phyloP scores from a whole-genome alignment of 805 yeast species.

The Candida patagonica region DNA sequence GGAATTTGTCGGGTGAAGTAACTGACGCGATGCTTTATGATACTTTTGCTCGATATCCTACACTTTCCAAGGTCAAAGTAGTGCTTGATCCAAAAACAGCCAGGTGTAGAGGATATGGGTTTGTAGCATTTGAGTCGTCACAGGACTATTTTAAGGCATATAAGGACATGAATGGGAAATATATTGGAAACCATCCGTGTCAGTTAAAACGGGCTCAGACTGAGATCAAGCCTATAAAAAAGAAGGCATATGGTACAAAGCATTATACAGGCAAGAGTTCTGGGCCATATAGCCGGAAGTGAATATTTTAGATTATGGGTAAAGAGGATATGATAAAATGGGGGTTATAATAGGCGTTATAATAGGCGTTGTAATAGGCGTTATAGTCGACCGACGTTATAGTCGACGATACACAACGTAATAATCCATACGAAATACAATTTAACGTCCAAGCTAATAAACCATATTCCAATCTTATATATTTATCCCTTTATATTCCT shows the following conservation, averaged over 20 bases:
- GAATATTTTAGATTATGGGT: too few species aligned
- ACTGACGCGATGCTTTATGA: slow-evolving; percentile 44
- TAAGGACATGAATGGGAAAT: slow-evolving; percentile 68
- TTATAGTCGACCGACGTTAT: too few species aligned
- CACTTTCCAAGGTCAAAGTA: slow-evolving; percentile 50
- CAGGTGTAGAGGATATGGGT: slow-evolving; percentile 61
- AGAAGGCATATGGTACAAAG: neutral
- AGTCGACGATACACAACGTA: too few species aligned
- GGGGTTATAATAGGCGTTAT: too few species aligned
- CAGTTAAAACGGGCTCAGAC: slow-evolving; percentile 52
- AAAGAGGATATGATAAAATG: too few species aligned
- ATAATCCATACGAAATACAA: too few species aligned
- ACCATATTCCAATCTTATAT: too few species aligned
- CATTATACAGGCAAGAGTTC: too few species aligned
- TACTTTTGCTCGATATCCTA: slow-evolving; percentile 45
- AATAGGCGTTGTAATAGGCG: too few species aligned
- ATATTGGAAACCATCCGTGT: slow-evolving; percentile 66
- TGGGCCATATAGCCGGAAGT: too few species aligned
- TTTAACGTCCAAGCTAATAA: too few species aligned
- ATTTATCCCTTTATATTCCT: too few species aligned
- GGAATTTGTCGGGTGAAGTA: slow-evolving; percentile 63
- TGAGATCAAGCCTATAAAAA: slow-evolving; percentile 12
- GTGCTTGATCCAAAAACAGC: slow-evolving; percentile 41
- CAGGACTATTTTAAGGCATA: slow-evolving; percentile 64
- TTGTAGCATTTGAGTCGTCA: slow-evolving; percentile 56